Evolutionary conservation across 768 basidiomycete genomes (phyloP).

Genomic region (Ramaria sp.): DNA sequence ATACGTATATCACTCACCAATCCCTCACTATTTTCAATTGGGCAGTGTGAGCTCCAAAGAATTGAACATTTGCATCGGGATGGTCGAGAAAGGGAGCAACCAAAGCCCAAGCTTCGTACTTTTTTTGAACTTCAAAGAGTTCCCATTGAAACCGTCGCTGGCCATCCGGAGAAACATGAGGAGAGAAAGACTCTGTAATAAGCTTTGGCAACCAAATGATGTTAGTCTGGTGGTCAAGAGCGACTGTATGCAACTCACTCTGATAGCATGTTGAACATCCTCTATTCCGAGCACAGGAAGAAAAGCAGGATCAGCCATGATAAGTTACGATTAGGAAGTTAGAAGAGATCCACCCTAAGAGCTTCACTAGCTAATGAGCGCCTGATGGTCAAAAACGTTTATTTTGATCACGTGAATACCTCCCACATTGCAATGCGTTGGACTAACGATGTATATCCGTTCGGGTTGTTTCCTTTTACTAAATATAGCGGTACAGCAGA

Average conservation of each 20-base stretch:
- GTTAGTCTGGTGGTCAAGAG: background rate
- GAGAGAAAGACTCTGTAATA: constrained; percentile 16
- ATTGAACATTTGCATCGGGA: constrained; percentile 75
- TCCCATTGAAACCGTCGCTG: constrained; percentile 59
- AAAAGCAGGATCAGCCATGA: constrained; percentile 22
- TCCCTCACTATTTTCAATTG: constrained; percentile 92
- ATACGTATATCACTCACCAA: constrained; percentile 41
- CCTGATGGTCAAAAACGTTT: too few relatives aligned
- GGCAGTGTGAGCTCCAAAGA: constrained; percentile 89
- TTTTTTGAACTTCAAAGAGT: constrained; percentile 66
- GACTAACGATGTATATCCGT: too few relatives aligned
- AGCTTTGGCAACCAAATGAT: background rate
- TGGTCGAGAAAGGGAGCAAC: constrained; percentile 66
- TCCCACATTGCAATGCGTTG: too few relatives aligned
- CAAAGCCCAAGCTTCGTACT: constrained; percentile 69
- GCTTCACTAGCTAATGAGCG: too few relatives aligned
- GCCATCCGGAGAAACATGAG: constrained; percentile 42
- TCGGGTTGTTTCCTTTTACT: too few relatives aligned
- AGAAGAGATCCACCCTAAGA: background rate
- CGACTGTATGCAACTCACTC: constrained; percentile 31
- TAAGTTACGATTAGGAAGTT: background rate
- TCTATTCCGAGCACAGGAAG: constrained; percentile 40
- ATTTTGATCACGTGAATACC: too few relatives aligned
- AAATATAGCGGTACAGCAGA: too few relatives aligned
- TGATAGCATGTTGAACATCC: constrained; percentile 47